A percentile compares a stretch with the other conserved stretches of the same genome.
Evolutionary conservation across 257 asterid genomes (phyloP).

Genomic region (Ajuga chamaepitys): DNA sequence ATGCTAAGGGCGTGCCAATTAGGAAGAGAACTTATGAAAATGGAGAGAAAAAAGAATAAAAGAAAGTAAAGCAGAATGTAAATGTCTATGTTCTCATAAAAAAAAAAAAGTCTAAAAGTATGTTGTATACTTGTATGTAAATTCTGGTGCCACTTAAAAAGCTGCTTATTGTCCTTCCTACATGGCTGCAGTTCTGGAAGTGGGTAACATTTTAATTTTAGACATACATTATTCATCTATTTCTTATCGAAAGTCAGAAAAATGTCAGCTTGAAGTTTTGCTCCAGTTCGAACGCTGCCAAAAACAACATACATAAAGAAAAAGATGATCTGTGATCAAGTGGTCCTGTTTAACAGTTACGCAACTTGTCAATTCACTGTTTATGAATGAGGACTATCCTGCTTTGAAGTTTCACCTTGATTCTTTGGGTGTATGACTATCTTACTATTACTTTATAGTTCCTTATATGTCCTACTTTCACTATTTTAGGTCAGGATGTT

Average conservation of each 20-base stretch:
- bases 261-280: not conserved
- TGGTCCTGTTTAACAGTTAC: not conserved
- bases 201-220: not conserved
- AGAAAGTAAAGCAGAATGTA: not conserved
- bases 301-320: no score
- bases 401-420: not conserved
- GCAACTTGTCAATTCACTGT: not conserved
- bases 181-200: not conserved
- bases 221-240: not conserved
- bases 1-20: no score
- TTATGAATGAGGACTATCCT: not conserved
- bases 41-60: no score
- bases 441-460: not conserved
- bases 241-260: not conserved
- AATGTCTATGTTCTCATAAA: no score
- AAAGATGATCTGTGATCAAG: no score
- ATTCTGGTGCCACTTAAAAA: not conserved
- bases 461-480: not conserved
- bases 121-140: no score
- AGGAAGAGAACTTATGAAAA: no score
- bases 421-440: not conserved
- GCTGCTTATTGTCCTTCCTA: not conserved
- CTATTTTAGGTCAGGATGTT: not conserved
- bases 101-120: no score
- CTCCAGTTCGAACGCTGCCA: no score